Base-by-base conservation (phyloP, 768 basidiomycete genomes). In the Pholiota molesta region DNA sequence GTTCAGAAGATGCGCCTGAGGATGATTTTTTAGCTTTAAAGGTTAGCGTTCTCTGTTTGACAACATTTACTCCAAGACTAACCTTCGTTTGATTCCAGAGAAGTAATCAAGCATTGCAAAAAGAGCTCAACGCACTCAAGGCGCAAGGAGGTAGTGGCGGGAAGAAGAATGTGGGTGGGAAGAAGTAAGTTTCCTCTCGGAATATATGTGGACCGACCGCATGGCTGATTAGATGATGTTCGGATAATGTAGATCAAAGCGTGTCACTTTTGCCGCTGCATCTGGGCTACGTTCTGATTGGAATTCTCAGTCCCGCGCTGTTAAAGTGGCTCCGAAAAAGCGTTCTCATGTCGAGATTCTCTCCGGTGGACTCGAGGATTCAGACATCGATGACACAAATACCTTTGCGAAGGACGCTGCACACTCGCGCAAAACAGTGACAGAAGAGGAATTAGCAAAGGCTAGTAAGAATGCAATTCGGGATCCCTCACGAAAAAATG, bases 261-360 rank as follows among this genome's bases (percentile, higher is more conserved):
- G 40, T 11, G 56, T 60, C 37, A 45, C 52, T 14, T 60, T 62
- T n/a, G n/a, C n/a, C n/a, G n/a, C n/a, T n/a, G 63, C 66, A 42
- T 58, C 61, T 10, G 58, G 66, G 3, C 66, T 67, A 35, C 59
- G n/a, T 35, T 54, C 61, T 23, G 62, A 67, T 59, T 67, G 63
- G 66, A 62, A 62, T 11, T 5, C 26, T 0, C 8, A 44, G 29
- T 14, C 33, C 28, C 11, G 51, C 26, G 5, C 16, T 49, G 55
- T 31, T 40, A 53, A 57, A 29, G 49, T 16, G 33, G 31, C 49
- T 42, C 17, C 35, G 7, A 61, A 56, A 31, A 60, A 65, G 52
- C 44, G 19, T 56, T 17, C 16, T 3, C 26, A 59, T 40, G 33
- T 64, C n/a, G 26, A 61, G 26, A 58, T 66, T 23, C 21, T 31